A percentile compares a stretch with the other conserved stretches of the same genome.
These are phyloP conservation scores for Exsudoporus frostii DNA, from an alignment of 768 basidiomycete species.

Conservation along the genomic window DNA sequence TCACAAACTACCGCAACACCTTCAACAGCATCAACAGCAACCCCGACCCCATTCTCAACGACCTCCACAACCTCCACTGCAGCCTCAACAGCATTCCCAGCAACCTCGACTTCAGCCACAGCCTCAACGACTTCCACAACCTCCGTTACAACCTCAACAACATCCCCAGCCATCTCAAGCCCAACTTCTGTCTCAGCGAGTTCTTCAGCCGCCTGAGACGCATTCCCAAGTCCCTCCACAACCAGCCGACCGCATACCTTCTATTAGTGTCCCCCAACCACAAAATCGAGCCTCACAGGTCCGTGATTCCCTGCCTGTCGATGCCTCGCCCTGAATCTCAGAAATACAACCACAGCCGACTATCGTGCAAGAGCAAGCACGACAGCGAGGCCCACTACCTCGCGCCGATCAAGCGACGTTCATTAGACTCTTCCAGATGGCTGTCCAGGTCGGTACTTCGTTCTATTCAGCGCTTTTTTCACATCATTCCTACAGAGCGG, in stretches of 20 bases:
- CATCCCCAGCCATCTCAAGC: not conserved
- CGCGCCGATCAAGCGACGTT: slow-evolving; percentile 16
- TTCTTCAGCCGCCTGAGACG: not conserved
- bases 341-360: not conserved
- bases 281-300: slow-evolving; percentile 1
- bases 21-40: not conserved
- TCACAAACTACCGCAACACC: not conserved
- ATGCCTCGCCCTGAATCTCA: not conserved
- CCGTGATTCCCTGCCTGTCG: not conserved
- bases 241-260: not conserved
- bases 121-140: not conserved
- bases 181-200: not conserved
- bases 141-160: not conserved
- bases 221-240: not conserved
- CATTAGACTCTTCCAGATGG: slow-evolving; percentile 19
- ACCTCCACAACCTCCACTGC: not conserved
- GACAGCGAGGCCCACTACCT: not conserved
- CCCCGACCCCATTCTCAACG: not conserved
- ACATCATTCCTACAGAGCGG: slow-evolving; percentile 16
- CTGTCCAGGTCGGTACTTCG: slow-evolving; percentile 17
- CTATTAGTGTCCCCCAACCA: not conserved
- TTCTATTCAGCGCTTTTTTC: slow-evolving; percentile 1
- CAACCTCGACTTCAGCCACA: not conserved
- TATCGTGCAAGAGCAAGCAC: slow-evolving; percentile 5
- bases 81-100: not conserved